Evolutionary conservation across 345 rosid species (phyloP).

Genomic region (Garcia nutans): DNA sequence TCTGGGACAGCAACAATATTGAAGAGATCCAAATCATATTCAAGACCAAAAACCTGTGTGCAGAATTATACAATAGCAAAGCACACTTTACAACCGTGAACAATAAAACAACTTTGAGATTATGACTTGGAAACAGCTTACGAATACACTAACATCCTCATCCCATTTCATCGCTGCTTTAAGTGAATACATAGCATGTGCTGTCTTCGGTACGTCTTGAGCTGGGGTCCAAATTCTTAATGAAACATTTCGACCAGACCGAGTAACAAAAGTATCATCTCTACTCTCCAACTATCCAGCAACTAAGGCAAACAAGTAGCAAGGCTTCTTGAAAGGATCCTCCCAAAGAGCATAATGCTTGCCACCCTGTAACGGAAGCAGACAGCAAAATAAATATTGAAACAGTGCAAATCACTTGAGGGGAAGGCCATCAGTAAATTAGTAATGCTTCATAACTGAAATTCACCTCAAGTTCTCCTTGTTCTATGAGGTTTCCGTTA

Average conservation of each 20-base stretch:
- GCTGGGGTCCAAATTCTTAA: constrained; percentile 95
- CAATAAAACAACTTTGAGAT: constrained; percentile 7
- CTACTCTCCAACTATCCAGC: constrained; percentile 92
- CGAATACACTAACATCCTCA: constrained; percentile 67
- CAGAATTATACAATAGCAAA: not conserved
- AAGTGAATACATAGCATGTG: constrained; percentile 95
- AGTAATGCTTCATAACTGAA: constrained; percentile 5
- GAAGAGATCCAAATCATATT: constrained; percentile 98
- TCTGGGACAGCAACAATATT: constrained; percentile 98
- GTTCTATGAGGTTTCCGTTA: constrained; percentile 85
- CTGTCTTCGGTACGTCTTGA: constrained; percentile 89
- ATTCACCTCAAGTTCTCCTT: constrained; percentile 76
- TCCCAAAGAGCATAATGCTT: constrained; percentile 92
- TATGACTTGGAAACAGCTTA: not conserved
- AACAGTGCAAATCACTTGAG: not conserved
- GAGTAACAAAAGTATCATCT: constrained; percentile 74
- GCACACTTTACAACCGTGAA: constrained; percentile 14
- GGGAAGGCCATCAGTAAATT: not conserved
- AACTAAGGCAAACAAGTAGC: constrained; percentile 92
- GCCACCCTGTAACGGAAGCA: constrained; percentile 56
- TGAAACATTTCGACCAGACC: constrained; percentile 77
- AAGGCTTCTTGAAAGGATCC: constrained; percentile 97
- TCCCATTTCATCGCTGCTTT: constrained; percentile 99
- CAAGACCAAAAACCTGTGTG: constrained; percentile 90
- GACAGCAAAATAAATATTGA: not conserved